phyloP scores from a whole-genome alignment of 1,139 yeast species.

The Torulaspora globosa region DNA sequence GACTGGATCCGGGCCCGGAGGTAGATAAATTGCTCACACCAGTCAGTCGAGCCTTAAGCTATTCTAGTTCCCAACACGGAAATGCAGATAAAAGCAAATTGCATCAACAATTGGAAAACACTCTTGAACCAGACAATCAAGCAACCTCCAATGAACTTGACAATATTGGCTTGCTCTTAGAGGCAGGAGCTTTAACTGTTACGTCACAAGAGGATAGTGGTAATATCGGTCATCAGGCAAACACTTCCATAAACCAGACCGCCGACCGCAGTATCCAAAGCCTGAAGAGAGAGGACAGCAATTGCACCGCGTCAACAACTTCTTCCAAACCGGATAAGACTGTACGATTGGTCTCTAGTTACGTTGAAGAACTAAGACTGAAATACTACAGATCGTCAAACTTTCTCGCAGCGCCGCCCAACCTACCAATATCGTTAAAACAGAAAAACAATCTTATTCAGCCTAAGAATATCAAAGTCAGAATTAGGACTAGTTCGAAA shows the following conservation, averaged over 20 bases:
- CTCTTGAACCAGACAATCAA: neutral
- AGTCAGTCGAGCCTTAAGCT: neutral
- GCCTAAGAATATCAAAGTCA: constrained; percentile 36
- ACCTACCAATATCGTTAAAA: constrained; percentile 34
- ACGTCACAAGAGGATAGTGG: neutral
- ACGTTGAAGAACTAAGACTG: constrained; percentile 35
- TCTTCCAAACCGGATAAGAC: constrained; percentile 25
- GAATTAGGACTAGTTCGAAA: constrained; percentile 36
- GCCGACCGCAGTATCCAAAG: constrained; percentile 8
- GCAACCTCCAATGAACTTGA: neutral
- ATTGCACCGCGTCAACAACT: constrained; percentile 11
- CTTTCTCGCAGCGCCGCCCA: constrained; percentile 36
- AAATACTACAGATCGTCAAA: constrained; percentile 35
- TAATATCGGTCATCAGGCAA: neutral
- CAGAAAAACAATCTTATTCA: constrained; percentile 35
- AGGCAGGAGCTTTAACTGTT: constrained; percentile 5
- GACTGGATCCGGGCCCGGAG: neutral
- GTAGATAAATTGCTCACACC: neutral
- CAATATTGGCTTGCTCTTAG: constrained; percentile 2
- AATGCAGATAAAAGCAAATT: neutral
- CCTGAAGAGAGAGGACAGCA: constrained; percentile 10
- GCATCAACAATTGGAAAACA: neutral
- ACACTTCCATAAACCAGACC: neutral
- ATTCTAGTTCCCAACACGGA: neutral
- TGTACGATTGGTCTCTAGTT: constrained; percentile 34